Percentiles rank a stretch among this genome's conserved stretches.
These are phyloP conservation scores for Botrytis medusae DNA, from an alignment of 2,329 filamentous ascomycete species.

Conservation along the genomic window DNA sequence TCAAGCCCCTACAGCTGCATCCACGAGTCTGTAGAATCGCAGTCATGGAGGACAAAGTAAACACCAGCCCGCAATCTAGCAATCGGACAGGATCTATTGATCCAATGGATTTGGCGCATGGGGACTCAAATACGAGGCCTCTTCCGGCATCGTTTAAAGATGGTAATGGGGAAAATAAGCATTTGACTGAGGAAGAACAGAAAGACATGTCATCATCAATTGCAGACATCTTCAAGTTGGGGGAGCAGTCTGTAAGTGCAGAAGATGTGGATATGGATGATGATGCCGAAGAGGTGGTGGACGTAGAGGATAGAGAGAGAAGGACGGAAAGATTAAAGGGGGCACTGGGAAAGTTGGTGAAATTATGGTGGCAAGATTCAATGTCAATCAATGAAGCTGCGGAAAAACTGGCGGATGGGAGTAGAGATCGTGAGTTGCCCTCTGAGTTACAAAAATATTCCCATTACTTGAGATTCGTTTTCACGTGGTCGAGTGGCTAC, in stretches of 20 bases:
- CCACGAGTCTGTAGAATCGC: background rate
- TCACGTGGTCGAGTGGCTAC: conserved; percentile 17
- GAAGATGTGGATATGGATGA: conserved; percentile 27
- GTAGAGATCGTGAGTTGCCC: conserved; percentile 52
- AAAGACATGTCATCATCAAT: conserved; percentile 28
- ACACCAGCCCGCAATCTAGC: background rate
- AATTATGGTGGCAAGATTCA: conserved; percentile 45
- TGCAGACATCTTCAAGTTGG: conserved; percentile 29
- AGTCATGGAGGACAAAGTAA: conserved; percentile 2
- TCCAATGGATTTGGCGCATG: background rate
- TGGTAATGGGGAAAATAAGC: background rate
- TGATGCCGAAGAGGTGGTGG: conserved; percentile 32
- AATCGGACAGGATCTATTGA: background rate
- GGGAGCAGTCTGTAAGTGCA: conserved; percentile 23
- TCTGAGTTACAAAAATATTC: background rate
- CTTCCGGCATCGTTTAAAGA: background rate
- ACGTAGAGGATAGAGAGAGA: conserved; percentile 35
- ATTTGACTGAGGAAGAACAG: conserved; percentile 25
- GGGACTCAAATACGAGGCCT: background rate
- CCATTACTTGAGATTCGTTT: background rate
- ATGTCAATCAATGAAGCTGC: conserved; percentile 48
- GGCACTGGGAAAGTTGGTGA: conserved; percentile 32
- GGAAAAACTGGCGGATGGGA: conserved; percentile 55
- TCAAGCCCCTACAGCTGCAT: background rate
- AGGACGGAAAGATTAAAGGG: conserved; percentile 36